phyloP scores from a whole-genome alignment of 495 filamentous ascomycete genomes.

The Chlorociboria aeruginascens region DNA sequence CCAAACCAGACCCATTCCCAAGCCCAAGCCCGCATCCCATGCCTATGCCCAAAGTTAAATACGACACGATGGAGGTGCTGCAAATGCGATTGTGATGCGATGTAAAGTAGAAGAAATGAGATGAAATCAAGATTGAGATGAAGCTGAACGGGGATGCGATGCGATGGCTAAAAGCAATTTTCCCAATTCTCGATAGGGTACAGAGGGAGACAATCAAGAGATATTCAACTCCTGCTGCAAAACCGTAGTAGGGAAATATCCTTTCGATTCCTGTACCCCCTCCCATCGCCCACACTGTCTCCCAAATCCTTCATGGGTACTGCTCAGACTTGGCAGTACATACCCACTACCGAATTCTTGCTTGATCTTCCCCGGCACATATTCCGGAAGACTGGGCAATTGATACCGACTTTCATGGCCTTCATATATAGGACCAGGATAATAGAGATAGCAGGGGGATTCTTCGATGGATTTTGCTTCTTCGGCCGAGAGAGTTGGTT shows the following conservation, averaged over 20 bases:
- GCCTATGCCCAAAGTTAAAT: no score
- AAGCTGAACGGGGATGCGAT: no score
- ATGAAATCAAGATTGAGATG: no score
- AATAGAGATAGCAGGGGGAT: slow-evolving; percentile 15
- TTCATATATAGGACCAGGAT: slow-evolving; percentile 14
- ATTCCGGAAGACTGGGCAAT: slow-evolving; percentile 9
- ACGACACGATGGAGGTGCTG: no score
- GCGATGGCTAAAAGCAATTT: no score
- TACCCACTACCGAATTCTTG: slow-evolving; percentile 11
- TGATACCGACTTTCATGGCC: slow-evolving; percentile 7
- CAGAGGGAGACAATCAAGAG: slow-evolving; percentile 1
- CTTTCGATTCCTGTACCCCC: slow-evolving; percentile 10
- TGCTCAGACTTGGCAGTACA: slow-evolving; percentile 13
- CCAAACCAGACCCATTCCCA: slow-evolving; percentile 38
- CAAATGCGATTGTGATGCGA: no score
- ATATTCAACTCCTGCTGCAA: slow-evolving; percentile 15
- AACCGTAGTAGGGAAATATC: slow-evolving; percentile 14
- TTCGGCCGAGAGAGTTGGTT: slow-evolving; percentile 16
- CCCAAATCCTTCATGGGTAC: slow-evolving; percentile 5
- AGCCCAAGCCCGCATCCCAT: slow-evolving; percentile 11
- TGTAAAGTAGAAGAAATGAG: no score
- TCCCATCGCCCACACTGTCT: slow-evolving; percentile 18
- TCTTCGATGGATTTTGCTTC: slow-evolving; percentile 19
- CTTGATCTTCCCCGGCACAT: slow-evolving; percentile 12
- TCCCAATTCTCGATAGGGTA: no score